A percentile compares a stretch with the other conserved stretches of the same genome.
Conservation (phyloP, 2,329 filamentous ascomycete genomes). For the Apiospora saccharicola region DNA sequence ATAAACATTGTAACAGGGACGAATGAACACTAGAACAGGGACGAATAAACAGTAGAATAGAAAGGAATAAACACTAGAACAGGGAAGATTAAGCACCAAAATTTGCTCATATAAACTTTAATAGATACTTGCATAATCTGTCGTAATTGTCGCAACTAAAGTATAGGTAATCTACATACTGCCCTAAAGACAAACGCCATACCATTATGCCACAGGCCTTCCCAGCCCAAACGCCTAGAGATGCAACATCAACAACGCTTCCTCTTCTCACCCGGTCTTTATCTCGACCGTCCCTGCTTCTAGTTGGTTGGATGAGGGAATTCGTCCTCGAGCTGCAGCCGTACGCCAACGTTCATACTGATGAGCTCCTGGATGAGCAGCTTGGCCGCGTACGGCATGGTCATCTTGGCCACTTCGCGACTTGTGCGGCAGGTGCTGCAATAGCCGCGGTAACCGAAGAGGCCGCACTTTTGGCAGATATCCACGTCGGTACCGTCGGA, state of each 20-base stretch:
- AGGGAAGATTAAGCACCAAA: not conserved
- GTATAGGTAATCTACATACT: slow-evolving; percentile 7
- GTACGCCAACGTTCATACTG: slow-evolving; percentile 98
- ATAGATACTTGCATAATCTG: not conserved
- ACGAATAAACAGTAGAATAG: too few relatives aligned
- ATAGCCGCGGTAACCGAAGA: slow-evolving; percentile 95
- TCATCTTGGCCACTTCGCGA: slow-evolving; percentile 87
- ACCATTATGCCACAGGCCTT: slow-evolving; percentile 6
- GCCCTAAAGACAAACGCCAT: slow-evolving; percentile 5
- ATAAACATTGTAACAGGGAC: too few relatives aligned
- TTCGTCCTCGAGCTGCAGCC: slow-evolving; percentile 90
- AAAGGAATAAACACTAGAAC: not conserved
- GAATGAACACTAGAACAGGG: too few relatives aligned
- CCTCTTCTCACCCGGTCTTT: slow-evolving; percentile 30
- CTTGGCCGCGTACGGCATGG: slow-evolving; percentile 97
- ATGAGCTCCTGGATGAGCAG: slow-evolving; percentile 93
- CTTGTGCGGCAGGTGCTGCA: slow-evolving; percentile 92
- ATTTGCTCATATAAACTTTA: not conserved
- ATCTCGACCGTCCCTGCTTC: not conserved
- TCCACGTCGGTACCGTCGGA: slow-evolving; percentile 92
- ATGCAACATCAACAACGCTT: slow-evolving; percentile 29
- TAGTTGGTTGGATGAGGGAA: slow-evolving; percentile 70
- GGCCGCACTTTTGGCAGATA: slow-evolving; percentile 90
- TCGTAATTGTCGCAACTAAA: slow-evolving; percentile 4
- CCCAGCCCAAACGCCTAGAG: not conserved